Conservation (phyloP, 208 protist genomes). For the Herpetomonas tarakana region DNA sequence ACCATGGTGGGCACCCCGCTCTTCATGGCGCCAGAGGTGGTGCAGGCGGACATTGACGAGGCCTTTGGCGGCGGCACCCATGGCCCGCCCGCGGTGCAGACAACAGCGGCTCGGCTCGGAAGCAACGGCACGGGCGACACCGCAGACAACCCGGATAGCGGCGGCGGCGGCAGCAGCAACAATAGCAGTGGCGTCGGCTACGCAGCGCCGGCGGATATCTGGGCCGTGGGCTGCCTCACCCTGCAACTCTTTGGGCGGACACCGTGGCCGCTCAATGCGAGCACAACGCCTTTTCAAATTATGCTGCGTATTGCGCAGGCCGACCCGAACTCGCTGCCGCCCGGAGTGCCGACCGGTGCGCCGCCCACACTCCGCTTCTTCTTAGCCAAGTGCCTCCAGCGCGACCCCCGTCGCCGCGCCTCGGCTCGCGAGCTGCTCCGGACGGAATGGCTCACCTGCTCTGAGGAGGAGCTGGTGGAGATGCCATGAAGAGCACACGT, state of each 20-base stretch:
- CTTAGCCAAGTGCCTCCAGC: constrained; percentile 57
- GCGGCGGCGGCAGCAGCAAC: not conserved
- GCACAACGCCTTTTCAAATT: constrained; percentile 48
- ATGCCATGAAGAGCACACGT: constrained; percentile 21
- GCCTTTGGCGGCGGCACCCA: not conserved
- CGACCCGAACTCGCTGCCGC: constrained; percentile 46
- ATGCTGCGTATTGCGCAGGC: constrained; percentile 71
- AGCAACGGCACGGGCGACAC: not conserved
- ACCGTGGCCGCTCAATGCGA: constrained; percentile 43
- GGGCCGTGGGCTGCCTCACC: constrained; percentile 82
- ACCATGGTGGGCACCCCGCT: constrained; percentile 82
- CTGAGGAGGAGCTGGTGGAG: constrained; percentile 53
- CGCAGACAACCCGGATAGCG: not conserved
- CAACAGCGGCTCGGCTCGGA: not conserved
- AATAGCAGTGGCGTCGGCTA: constrained; percentile 34
- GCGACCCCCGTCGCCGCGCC: constrained; percentile 43
- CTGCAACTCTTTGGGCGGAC: constrained; percentile 75
- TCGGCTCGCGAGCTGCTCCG: constrained; percentile 55
- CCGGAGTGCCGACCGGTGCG: constrained; percentile 53
- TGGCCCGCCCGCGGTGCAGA: constrained; percentile 5
- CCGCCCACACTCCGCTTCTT: constrained; percentile 36
- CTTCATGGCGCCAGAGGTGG: constrained; percentile 90
- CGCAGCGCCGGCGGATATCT: constrained; percentile 71
- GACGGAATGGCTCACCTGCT: constrained; percentile 73
- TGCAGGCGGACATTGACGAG: constrained; percentile 23